Base-by-base conservation (phyloP, 176 grass and related monocot genomes). In the Phyllostachys edulis region DNA sequence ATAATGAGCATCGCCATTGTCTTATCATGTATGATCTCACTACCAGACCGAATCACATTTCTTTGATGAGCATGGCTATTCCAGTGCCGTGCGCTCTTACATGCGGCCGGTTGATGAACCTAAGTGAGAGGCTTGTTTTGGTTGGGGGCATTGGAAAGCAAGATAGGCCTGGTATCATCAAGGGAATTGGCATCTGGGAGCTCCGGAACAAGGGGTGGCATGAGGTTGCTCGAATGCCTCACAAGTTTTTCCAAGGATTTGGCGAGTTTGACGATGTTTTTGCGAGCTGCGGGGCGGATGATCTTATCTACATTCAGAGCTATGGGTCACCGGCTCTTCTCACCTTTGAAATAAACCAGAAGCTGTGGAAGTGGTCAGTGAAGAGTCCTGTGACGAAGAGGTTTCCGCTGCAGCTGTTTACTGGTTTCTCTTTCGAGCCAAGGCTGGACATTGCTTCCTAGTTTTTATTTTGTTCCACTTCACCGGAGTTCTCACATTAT, bases 161-260 rank as follows among this genome's bases (percentile, higher is more conserved):
- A 63, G 94, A 97, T 68, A 81, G 92, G 17, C 94, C 94, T 11
- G 94, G 90, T 40, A 90, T 97, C 78, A 93, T 97, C 57, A 97
- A 97, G 90, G 94, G 94, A 76, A 97, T 97, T 69, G 94, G 94
- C 4, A 89, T 97, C 44, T 97, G 94, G 94, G 94, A 94, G 63
- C 84, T 97, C 67, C 75, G 62, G 57, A 86, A 85, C 46, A 90
- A 92, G 76, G 88, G 83, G 59, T 97, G 94, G 94, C 74, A 50
- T 44, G 92, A 94, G 63, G 83, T 97, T 77, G 82, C 94, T 84
- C 83, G 85, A 61, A 97, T 97, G 94, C 94, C 94, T 76, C 90
- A 90, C 63, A 97, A 89, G 72, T 94, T 90, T 73, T 97, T 97
- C 68, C 94, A 97, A 68, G 94, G 94, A 75, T 97, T 97, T 82